Evolutionary conservation across 148 eudicot species (phyloP), one percentile per base, ranked within the genome.

Genomic region (Amaranthus palmeri): DNA sequence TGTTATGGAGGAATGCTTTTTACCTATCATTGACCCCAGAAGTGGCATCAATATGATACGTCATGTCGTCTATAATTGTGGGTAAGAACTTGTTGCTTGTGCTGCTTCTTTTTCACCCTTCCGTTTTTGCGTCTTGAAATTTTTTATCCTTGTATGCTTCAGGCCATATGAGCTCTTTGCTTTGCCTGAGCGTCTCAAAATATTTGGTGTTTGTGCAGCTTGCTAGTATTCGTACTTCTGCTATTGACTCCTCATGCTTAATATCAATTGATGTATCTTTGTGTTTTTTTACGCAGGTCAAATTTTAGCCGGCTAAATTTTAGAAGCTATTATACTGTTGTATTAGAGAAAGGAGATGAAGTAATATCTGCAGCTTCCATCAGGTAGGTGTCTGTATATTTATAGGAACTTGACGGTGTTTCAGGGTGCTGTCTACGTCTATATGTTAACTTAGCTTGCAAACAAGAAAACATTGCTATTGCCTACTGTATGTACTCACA

Each of bases 1-100:
- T 57, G 70, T 96, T 42, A 86, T 96, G 97, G 87, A 96, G 65
- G 99, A 92, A 71, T 96, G 99, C 76, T 96, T 96, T 81, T 69
- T 85, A 72, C 99, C 99, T n/a, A 88, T 92, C 66, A 68, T 86
- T 75, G 99, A 96, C 70, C 85, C 74, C 61, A 86, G 97, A 85
- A 96, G 96, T 79, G 85, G 91, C 18, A 77, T 81, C 75, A 85
- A 88, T 79, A 72, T 88, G 85, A 86, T 96, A 60, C 88, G 81
- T 8, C 87, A 87, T 76, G 87, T 92, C 70, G 81, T 90, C 54
- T 90, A 90, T 79, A 96, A 81, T 80, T 87, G 95, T 56, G 97
- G 99, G 99, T 95, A 87, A 86, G 90, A 61, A 54, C 40, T 15
- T 42, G 7, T 44, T 78, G 14, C 53, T 54, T 60, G 8, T 60